Percentiles rank a stretch among this genome's conserved stretches.
phyloP scores from a whole-genome alignment of 441 rosid species.

The Jatropha multifida region DNA sequence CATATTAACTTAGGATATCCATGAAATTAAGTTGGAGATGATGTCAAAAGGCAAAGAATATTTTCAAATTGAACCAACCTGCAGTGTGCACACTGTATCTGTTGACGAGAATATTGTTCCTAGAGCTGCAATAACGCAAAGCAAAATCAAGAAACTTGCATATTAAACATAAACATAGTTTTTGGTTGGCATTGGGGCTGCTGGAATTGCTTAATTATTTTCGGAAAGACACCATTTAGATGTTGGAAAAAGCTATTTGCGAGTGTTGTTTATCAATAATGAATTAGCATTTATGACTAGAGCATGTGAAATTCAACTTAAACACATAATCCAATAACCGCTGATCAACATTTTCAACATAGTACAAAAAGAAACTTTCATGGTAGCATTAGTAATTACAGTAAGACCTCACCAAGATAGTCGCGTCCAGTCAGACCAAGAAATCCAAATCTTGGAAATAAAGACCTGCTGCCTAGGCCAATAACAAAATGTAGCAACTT shows the following conservation, averaged over 20 bases:
- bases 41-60: neutral
- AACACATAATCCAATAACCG: no score
- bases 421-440: conserved; percentile 52
- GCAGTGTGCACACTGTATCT: conserved; percentile 90
- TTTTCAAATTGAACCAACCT: conserved; percentile 44
- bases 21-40: neutral
- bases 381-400: no score
- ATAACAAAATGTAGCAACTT: neutral
- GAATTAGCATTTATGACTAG: no score
- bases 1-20: neutral
- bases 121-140: conserved; percentile 49
- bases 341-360: no score
- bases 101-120: conserved; percentile 93
- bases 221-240: no score
- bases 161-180: no score
- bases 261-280: no score
- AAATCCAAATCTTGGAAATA: conserved; percentile 66
- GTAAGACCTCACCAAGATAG: conserved; percentile 58
- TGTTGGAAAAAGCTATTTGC: no score
- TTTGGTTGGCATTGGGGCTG: no score
- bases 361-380: no score
- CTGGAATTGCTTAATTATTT: no score
- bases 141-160: conserved; percentile 1
- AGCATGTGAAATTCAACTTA: no score
- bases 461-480: conserved; percentile 72